These are phyloP conservation scores for Pseudoneurospora amorphoporcata DNA, from an alignment of 495 filamentous ascomycete genomes.

Conservation along the genomic window DNA sequence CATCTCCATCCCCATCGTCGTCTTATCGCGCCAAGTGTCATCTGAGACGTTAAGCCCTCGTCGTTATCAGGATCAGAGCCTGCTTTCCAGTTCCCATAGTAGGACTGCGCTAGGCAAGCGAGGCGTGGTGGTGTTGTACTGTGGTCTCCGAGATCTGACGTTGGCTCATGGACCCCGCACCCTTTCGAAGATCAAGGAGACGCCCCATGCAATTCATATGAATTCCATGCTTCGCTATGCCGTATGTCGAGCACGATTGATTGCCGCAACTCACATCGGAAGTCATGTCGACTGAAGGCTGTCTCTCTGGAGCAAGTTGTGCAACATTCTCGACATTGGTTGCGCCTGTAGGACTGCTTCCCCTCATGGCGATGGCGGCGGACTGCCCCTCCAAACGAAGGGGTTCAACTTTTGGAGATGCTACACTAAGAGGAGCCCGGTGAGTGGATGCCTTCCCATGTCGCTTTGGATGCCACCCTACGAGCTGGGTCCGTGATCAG, in stretches of 20 bases:
- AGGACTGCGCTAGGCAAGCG: not conserved
- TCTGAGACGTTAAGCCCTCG: not conserved
- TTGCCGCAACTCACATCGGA: not conserved
- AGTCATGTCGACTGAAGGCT: not conserved
- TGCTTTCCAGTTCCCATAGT: not conserved
- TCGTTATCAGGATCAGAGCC: not conserved
- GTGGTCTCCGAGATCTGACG: not conserved
- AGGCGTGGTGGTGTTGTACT: not conserved
- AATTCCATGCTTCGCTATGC: not conserved
- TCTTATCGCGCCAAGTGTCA: not conserved
- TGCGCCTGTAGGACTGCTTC: not conserved
- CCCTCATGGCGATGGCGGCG: not conserved
- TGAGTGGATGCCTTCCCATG: not conserved
- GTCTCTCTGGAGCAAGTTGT: not conserved
- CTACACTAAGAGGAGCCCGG: not conserved
- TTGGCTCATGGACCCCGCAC: not conserved
- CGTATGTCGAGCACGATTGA: not conserved
- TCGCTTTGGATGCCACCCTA: constrained; percentile 7
- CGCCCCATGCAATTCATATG: not conserved
- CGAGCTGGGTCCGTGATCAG: constrained; percentile 14
- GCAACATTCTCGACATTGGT: not conserved
- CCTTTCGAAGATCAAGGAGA: not conserved
- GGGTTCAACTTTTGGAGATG: not conserved
- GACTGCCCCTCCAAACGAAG: not conserved
- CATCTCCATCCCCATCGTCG: not conserved